These are phyloP conservation scores for Monilinia vaccinii-corymbosi DNA, from an alignment of 2,329 filamentous ascomycete species.

Conservation along the genomic window DNA sequence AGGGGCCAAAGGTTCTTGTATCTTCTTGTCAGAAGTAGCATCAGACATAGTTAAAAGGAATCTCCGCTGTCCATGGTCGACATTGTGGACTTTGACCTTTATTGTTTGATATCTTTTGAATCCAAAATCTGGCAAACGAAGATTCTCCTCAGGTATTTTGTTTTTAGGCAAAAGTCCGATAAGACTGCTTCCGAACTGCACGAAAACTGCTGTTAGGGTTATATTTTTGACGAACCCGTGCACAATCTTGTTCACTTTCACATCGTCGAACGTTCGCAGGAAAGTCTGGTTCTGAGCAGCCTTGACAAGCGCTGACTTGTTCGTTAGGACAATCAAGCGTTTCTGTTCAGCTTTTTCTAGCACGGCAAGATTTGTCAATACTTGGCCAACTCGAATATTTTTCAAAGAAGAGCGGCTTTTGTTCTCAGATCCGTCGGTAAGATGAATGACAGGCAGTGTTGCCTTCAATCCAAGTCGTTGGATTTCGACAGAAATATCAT, in stretches of 20 bases:
- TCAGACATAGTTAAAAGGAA: slow-evolving; percentile 55
- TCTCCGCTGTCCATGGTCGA: slow-evolving; percentile 61
- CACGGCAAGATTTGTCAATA: slow-evolving; percentile 70
- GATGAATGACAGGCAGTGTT: slow-evolving; percentile 64
- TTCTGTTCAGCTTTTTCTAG: slow-evolving; percentile 77
- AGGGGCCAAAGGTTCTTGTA: slow-evolving; percentile 25
- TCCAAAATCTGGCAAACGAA: slow-evolving; percentile 65
- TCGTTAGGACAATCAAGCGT: slow-evolving; percentile 65
- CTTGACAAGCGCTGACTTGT: slow-evolving; percentile 74
- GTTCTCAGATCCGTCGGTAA: slow-evolving; percentile 73
- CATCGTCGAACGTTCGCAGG: slow-evolving; percentile 61
- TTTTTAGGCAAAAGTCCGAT: slow-evolving; percentile 73
- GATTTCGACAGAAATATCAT: slow-evolving; percentile 70
- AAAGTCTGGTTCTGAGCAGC: slow-evolving; percentile 65
- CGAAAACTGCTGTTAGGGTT: slow-evolving; percentile 69
- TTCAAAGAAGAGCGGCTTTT: slow-evolving; percentile 72
- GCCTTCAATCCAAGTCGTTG: slow-evolving; percentile 67
- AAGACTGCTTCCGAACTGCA: slow-evolving; percentile 75
- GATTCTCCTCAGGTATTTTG: slow-evolving; percentile 62
- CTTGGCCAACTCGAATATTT: slow-evolving; percentile 77
- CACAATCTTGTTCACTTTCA: slow-evolving; percentile 58
- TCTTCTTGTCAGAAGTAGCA: slow-evolving; percentile 39
- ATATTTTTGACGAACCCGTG: slow-evolving; percentile 81
- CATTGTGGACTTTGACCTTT: slow-evolving; percentile 58
- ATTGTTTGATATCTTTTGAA: slow-evolving; percentile 70